Conservation (phyloP, 495 filamentous ascomycete genomes). For the Penicillium atrosanguineum region DNA sequence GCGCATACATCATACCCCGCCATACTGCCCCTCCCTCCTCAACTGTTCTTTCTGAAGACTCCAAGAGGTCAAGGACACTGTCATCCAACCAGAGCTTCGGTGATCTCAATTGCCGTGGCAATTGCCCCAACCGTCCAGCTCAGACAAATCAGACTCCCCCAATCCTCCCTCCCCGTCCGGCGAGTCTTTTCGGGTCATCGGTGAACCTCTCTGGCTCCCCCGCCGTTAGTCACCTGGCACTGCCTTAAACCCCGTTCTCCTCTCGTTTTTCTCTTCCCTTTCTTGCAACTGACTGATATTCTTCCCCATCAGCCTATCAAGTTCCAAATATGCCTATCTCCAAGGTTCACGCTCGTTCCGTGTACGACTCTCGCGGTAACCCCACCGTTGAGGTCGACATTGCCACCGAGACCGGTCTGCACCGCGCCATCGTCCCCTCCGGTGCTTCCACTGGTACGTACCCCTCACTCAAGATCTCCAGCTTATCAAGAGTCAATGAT, state of each 20-base stretch:
- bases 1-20: constrained; percentile 17
- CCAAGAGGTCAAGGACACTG: background rate
- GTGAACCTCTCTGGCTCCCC: constrained; percentile 38
- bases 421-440: constrained; percentile 98
- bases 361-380: constrained; percentile 99
- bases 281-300: constrained; percentile 24
- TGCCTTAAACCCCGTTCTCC: constrained; percentile 25
- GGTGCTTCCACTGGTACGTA: constrained; percentile 91
- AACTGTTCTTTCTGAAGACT: background rate
- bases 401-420: constrained; percentile 91
- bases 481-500: background rate
- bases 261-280: constrained; percentile 21
- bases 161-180: constrained; percentile 21
- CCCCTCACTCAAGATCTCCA: background rate
- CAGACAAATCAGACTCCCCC: constrained; percentile 23
- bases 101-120: constrained; percentile 20
- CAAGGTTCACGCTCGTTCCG: constrained; percentile 96
- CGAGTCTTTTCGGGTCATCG: constrained; percentile 47
- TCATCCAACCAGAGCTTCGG: constrained; percentile 16
- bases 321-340: constrained; percentile 83
- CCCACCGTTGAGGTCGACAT: constrained; percentile 95
- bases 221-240: constrained; percentile 37
- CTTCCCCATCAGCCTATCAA: constrained; percentile 24
- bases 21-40: constrained; percentile 16
- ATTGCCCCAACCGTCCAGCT: constrained; percentile 23